Evolutionary conservation across 208 protist genomes (phyloP).

Genomic region (Novymonas esmeraldas): DNA sequence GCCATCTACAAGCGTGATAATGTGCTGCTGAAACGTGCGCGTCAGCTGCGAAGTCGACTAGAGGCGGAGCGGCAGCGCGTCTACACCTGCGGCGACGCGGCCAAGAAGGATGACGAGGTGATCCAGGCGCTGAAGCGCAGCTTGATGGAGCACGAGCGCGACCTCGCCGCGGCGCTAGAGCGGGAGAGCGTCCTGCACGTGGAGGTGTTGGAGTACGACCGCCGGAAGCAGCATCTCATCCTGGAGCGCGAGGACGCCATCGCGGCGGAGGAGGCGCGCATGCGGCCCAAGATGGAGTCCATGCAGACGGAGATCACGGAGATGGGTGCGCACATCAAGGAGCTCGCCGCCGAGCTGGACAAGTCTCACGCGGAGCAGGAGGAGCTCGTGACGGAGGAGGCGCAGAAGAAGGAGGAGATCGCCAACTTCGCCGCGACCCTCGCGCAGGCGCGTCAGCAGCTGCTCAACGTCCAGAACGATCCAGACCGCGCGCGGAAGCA

Average conservation of each 20-base stretch:
- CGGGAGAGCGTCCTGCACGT: constrained; percentile 92
- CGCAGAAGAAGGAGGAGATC: constrained; percentile 55
- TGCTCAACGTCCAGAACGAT: constrained; percentile 79
- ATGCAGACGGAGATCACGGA: constrained; percentile 71
- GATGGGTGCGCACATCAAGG: constrained; percentile 82
- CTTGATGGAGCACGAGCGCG: constrained; percentile 72
- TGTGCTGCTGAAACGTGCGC: constrained; percentile 83
- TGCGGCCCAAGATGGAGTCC: constrained; percentile 83
- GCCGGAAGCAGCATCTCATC: constrained; percentile 84
- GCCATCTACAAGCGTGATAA: constrained; percentile 91
- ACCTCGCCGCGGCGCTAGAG: constrained; percentile 82
- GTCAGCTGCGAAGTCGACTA: constrained; percentile 81
- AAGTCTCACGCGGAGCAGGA: constrained; percentile 45
- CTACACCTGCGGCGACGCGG: constrained; percentile 60
- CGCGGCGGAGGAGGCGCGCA: constrained; percentile 86
- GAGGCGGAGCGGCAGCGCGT: constrained; percentile 81
- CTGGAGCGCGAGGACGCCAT: constrained; percentile 89
- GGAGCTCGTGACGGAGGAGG: constrained; percentile 57
- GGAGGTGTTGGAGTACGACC: constrained; percentile 91
- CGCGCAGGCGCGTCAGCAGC: constrained; percentile 66
- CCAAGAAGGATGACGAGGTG: constrained; percentile 80
- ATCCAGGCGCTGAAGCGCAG: constrained; percentile 85
- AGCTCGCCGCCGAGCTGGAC: constrained; percentile 50
- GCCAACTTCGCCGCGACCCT: constrained; percentile 56
- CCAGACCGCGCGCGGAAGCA: constrained; percentile 85